Base-by-base conservation (phyloP, 257 asterid genomes). In the Salvia splendens region DNA sequence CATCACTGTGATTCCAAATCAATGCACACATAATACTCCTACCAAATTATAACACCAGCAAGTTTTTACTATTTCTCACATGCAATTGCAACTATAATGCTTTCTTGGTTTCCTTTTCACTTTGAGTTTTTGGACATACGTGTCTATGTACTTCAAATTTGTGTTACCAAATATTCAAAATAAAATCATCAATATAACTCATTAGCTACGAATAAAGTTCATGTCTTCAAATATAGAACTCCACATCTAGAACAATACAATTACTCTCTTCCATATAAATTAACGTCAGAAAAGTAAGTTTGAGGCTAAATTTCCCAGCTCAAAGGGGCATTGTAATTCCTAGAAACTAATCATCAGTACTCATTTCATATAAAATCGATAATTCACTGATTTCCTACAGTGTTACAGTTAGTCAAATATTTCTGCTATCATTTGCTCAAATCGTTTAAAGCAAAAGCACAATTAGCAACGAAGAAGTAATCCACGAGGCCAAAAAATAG, bases 401-500 rank as follows among this genome's bases (percentile, higher is more conserved):
- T 30, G 30, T 12, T 20, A 30, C 42, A 24, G 30, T 24, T 1
- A 15, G 15, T 14, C 46, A 64, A 47, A 6, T 36, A 14, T 38
- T 63, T 40, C n/a, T 5, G 14, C 2, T 49, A 49, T 33, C 7
- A 36, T 42, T 12, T 9, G 11, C 36, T 32, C 38, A 54, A 71
- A 10, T 12, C 4, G 2, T 11, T 28, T 50, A 10, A 4, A 49
- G 8, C 51, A 8, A 70, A 14, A 8, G 38, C 48, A 71, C 5
- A 40, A 28, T 55, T 45, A 12, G 28, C 40, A 11, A 59, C 45
- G 12, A 51, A 24, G 42, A 11, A 12, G n/a, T 12, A 56, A 62
- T 28, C 6, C 67, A 17, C 36, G 56, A 72, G 4, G 65, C 73
- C 68, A 53, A 45, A 53, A 45, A 4, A 35, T 15, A 17, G 42